Evolutionary conservation across 257 asterid species (phyloP), one percentile per base, ranked within the genome.

Genomic region (Nicotiana sylvestris): DNA sequence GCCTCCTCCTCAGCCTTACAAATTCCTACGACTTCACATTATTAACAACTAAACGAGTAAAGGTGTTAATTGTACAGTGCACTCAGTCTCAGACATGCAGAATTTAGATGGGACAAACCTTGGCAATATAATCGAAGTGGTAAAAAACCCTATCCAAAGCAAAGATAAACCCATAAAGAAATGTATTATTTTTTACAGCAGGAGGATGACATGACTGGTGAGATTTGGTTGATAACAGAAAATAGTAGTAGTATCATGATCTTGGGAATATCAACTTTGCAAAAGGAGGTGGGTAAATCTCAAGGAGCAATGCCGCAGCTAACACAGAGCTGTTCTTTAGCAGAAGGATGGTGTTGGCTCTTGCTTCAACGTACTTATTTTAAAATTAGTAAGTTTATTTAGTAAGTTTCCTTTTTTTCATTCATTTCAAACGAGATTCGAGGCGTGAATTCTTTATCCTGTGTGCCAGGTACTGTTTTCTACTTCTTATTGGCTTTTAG

Each of bases 201-300:
- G 57, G 4, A 30, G 21, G 72, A 66, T 66, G 39, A 67, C 11
- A 67, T 67, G 46, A n/a, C 13, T 60, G 66, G 33, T 61, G 15
- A 61, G 66, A 57, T 57, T 17, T 17, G 33, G 66, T 61, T 61
- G 66, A 21, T 8, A 61, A 61, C 32, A 61, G 66, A 61, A 61
- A 61, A 57, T 57, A 18, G 64, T 61, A 17, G 32, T 4, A 65
- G 72, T 49, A 2, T 1, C 10, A 5, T 15, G 72, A 66, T 46
- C 21, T 72, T 46, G 61, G 79, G 61, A 72, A 72, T 72, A 13
- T 46, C 61, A 72, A 72, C 79, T 46, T 72, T 21, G 15, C 61
- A 1, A 72, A 70, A 72, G 79, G 79, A 72, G 79, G 79, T 46
- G 79, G 78, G 61, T 72, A 72, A 21, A 61, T 61, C 66, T 61